Base-by-base conservation (phyloP, 345 rosid genomes). In the Citrus australasica region DNA sequence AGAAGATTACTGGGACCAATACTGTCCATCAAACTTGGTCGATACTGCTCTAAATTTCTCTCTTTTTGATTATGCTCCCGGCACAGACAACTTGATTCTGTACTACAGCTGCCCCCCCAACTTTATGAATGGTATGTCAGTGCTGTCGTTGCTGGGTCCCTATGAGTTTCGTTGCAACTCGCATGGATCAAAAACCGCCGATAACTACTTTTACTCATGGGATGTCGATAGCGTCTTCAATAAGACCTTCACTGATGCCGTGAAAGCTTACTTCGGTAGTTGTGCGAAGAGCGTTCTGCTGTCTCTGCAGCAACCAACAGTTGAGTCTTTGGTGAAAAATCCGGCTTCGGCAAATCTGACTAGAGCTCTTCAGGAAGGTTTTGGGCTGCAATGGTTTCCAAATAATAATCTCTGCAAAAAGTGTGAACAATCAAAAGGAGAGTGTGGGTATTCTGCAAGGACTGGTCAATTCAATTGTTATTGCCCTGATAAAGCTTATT, bases 381-480 rank as follows among this genome's bases (percentile, higher is more conserved):
- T 84, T 68, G 80, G 69, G 38, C 24, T 84, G 64, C 21, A 5
- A 4, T 84, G 82, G 80, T 0, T 10, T 6, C 65, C 51, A 42
- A 32, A 66, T 55, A 7, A 75, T 17, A 2, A 0, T 1, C 7
- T 53, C 11, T 84, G 84, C 64, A 63, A 37, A 0, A 0, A 7
- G 10, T 84, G 86, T 21, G 0, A 2, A 14, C 0, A 1, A 4
- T 75, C 82, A 0, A 46, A 24, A 4, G 86, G 86, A 6, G 4
- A 0, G 32, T 84, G 82, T 28, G 86, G 82, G 62, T 67, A 61
- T 37, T 7, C 72, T 58, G 1, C 7, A 0, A 51, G 32, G 2
- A 61, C 74, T 1, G 1, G 2, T 35, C 42, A 24, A 19, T 83
- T 83, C 28, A 16, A 74, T 69, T 83, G 86, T 56, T 65, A 69